Conservation (phyloP, 768 basidiomycete genomes). For the Candolleomyces aberdarensis region DNA sequence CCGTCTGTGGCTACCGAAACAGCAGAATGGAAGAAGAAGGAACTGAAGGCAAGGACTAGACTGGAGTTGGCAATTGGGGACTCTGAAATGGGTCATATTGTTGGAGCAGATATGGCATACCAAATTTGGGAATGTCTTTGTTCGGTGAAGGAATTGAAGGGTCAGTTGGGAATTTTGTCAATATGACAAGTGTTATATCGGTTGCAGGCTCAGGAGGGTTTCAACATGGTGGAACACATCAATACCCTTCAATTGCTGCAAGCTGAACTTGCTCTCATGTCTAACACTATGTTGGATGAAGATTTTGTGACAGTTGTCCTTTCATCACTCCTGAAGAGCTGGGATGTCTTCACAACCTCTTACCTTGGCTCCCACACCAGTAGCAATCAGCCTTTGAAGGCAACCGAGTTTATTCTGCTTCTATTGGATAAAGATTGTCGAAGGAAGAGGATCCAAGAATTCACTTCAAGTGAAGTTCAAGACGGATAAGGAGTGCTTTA, state of each 20-base stretch:
- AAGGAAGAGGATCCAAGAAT: no score
- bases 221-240: slow-evolving; percentile 19
- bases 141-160: slow-evolving; percentile 17
- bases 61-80: no score
- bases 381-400: slow-evolving; percentile 1
- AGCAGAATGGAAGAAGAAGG: no score
- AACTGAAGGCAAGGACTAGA: no score
- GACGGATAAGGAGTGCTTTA: slow-evolving; percentile 19
- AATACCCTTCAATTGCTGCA: slow-evolving; percentile 14
- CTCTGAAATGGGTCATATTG: no score
- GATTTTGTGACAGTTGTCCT: slow-evolving; percentile 20
- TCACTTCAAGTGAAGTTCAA: no score
- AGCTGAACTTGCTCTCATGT: slow-evolving; percentile 16
- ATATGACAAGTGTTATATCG: slow-evolving; percentile 15
- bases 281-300: slow-evolving; percentile 15
- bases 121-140: slow-evolving; percentile 19
- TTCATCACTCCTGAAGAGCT: slow-evolving; percentile 19
- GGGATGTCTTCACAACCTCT: slow-evolving; percentile 19
- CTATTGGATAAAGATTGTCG: slow-evolving; percentile 2
- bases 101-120: no score
- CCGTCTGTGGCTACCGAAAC: no score
- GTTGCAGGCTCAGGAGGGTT: slow-evolving; percentile 10
- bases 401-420: slow-evolving; percentile 14
- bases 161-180: slow-evolving; percentile 17
- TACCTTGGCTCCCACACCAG: slow-evolving; percentile 16